phyloP scores from a whole-genome alignment of 202 grass and related monocot genomes.

The Musa balbisiana region DNA sequence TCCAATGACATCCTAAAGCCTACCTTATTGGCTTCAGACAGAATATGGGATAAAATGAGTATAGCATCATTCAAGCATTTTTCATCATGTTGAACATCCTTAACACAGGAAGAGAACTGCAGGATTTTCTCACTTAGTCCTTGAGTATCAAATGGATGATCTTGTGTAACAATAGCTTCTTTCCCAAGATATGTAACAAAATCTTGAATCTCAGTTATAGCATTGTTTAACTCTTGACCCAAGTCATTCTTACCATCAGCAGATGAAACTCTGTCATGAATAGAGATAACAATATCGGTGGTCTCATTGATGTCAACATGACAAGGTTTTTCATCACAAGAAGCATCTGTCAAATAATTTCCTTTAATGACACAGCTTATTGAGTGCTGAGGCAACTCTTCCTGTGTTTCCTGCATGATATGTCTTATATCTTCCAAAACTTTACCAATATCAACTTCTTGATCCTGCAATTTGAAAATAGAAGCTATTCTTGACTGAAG shows the following conservation, averaged over 20 bases:
- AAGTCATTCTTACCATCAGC: constrained; percentile 26
- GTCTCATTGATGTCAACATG: neutral
- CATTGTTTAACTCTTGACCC: constrained; percentile 59
- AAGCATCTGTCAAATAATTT: constrained; percentile 25
- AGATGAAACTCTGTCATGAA: neutral
- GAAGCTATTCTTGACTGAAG: constrained; percentile 77
- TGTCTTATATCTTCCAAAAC: constrained; percentile 63
- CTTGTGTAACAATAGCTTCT: constrained; percentile 52
- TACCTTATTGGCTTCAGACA: constrained; percentile 63
- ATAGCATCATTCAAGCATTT: constrained; percentile 50
- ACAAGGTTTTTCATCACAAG: neutral
- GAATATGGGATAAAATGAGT: constrained; percentile 41
- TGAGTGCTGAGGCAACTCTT: constrained; percentile 31
- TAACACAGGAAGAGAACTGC: constrained; percentile 46
- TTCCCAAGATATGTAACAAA: constrained; percentile 71
- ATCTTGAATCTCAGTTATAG: constrained; percentile 67
- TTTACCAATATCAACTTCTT: constrained; percentile 44
- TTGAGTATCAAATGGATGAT: constrained; percentile 40
- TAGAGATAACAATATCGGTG: neutral
- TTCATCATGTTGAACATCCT: constrained; percentile 53
- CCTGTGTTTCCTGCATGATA: constrained; percentile 75
- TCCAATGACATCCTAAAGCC: constrained; percentile 39
- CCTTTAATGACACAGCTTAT: neutral
- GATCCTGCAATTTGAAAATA: constrained; percentile 52
- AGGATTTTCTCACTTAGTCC: constrained; percentile 56